A percentile compares a stretch with the other conserved stretches of the same genome.
Conservation (phyloP, 306 rosid species). For the Fagus crenata region DNA sequence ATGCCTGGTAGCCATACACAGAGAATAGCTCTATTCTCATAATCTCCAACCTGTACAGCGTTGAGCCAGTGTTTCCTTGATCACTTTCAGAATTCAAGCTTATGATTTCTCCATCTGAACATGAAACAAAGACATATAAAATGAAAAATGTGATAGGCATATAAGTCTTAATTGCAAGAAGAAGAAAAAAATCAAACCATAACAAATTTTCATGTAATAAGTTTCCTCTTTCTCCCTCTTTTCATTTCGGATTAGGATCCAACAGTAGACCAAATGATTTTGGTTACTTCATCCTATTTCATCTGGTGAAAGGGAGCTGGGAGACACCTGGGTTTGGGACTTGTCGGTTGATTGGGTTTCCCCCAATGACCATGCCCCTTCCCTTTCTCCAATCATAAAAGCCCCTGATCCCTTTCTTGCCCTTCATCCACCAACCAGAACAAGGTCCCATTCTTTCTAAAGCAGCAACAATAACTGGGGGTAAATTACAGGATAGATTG, state of each 20-base stretch:
- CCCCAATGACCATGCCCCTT: neutral
- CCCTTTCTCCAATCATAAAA: neutral
- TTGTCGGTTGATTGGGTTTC: neutral
- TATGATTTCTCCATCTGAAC: constrained; percentile 47
- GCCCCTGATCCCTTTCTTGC: neutral
- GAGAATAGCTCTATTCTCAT: constrained; percentile 76
- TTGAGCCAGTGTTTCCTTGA: constrained; percentile 39
- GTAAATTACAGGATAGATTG: neutral
- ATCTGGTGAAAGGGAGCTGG: neutral
- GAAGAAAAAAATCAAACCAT: neutral
- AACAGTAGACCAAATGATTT: neutral
- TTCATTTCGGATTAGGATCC: neutral
- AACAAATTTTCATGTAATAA: neutral
- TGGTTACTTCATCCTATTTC: neutral
- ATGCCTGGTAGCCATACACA: constrained; percentile 84
- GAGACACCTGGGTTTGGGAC: neutral
- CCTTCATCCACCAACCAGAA: neutral
- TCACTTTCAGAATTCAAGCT: constrained; percentile 39
- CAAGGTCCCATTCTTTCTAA: neutral
- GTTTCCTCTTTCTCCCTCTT: neutral
- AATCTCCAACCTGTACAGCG: constrained; percentile 74
- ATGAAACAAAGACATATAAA: constrained; percentile 23
- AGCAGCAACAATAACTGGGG: neutral
- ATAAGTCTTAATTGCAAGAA: neutral
- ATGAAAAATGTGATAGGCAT: constrained; percentile 16